These are phyloP conservation scores for Dothistroma septosporum DNA, from an alignment of 2,329 filamentous ascomycete species.

Conservation along the genomic window DNA sequence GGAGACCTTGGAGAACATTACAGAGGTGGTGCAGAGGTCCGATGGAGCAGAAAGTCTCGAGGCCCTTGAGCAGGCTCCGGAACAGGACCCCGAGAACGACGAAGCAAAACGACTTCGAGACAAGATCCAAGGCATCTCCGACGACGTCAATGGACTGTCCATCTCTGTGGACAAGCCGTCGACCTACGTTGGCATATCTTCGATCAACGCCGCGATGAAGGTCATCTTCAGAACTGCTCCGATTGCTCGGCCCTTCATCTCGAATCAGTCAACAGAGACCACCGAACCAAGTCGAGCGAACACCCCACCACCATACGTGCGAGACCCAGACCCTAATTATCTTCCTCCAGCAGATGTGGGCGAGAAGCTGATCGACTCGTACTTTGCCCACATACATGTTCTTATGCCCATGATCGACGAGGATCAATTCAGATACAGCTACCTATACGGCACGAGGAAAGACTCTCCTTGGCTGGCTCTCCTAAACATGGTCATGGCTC, in stretches of 20 bases:
- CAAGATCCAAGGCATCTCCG: conserved; percentile 41
- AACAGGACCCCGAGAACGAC: conserved; percentile 62
- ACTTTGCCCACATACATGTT: conserved; percentile 32
- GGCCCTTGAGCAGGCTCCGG: conserved; percentile 66
- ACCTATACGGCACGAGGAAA: conserved; percentile 28
- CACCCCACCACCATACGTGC: conserved; percentile 23
- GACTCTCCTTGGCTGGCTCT: conserved; percentile 33
- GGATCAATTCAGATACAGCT: conserved; percentile 32
- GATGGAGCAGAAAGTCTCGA: conserved; percentile 53
- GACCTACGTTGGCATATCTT: conserved; percentile 33
- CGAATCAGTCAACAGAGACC: conserved; percentile 26
- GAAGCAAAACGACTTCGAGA: conserved; percentile 49
- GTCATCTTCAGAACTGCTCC: conserved; percentile 33
- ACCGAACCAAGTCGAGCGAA: conserved; percentile 27
- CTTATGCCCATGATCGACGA: conserved; percentile 36
- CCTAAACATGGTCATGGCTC: conserved; percentile 33
- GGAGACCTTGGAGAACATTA: conserved; percentile 2
- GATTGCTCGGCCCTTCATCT: conserved; percentile 26
- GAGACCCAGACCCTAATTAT: conserved; percentile 22
- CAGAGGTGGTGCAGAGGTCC: conserved; percentile 36
- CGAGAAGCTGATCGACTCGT: conserved; percentile 30
- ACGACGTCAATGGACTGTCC: conserved; percentile 34
- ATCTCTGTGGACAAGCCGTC: conserved; percentile 31
- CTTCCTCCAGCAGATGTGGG: conserved; percentile 30
- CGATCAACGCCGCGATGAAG: conserved; percentile 33